phyloP scores from a whole-genome alignment of 352 stramenopile species.

The Lagenidium sp. region DNA sequence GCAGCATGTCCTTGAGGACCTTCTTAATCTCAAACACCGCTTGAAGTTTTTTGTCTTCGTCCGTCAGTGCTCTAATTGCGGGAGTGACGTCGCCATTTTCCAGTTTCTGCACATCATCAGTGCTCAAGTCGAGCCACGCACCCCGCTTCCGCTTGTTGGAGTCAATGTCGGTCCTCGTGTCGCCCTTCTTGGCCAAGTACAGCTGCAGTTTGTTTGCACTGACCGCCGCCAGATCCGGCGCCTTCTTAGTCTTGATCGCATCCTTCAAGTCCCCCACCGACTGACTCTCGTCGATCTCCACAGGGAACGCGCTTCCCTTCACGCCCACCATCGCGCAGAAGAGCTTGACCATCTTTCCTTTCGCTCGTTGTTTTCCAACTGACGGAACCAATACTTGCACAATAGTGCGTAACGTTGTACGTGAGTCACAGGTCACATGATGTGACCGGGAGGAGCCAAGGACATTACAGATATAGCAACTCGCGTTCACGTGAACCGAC shows the following conservation, averaged over 20 bases:
- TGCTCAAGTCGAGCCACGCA: no score
- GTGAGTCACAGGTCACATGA: no score
- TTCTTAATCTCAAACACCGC: background rate
- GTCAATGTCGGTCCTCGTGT: slow-evolving; percentile 1
- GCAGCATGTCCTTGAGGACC: no score
- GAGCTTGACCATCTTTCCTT: slow-evolving; percentile 2
- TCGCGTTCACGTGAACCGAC: no score
- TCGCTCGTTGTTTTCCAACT: background rate
- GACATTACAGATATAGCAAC: no score
- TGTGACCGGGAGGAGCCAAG: no score
- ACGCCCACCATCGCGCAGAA: slow-evolving; percentile 2
- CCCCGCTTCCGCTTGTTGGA: background rate
- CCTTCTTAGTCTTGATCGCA: slow-evolving; percentile 3
- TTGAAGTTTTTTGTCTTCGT: background rate
- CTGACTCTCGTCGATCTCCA: slow-evolving; percentile 3
- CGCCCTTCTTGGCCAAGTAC: slow-evolving; percentile 6
- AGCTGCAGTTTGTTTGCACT: slow-evolving; percentile 5
- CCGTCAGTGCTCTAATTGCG: background rate
- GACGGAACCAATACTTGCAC: no score
- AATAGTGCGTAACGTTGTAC: no score
- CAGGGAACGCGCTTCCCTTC: slow-evolving; percentile 5
- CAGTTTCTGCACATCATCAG: background rate
- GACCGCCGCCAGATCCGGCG: background rate
- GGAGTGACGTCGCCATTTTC: background rate
- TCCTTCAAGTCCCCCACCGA: slow-evolving; percentile 5